These are phyloP conservation scores for Leccinum ochraceum DNA, from an alignment of 768 basidiomycete species.

Conservation along the genomic window DNA sequence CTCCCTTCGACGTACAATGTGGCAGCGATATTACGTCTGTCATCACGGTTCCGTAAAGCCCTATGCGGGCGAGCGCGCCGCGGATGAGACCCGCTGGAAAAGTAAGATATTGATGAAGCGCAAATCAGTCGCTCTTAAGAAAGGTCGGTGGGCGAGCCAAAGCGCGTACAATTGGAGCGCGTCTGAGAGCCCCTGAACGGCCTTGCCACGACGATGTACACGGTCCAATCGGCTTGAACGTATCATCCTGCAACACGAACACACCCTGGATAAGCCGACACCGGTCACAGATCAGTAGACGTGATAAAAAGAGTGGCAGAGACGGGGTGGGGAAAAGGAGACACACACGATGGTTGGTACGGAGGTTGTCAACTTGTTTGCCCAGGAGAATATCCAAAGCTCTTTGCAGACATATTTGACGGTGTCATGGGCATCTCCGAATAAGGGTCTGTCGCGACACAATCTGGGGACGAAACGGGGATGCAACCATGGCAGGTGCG, in stretches of 20 bases:
- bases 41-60: constrained; percentile 70
- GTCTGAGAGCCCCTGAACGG: constrained; percentile 68
- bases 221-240: constrained; percentile 75
- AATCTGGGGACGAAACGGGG: constrained; percentile 46
- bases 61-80: constrained; percentile 78
- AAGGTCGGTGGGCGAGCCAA: neutral
- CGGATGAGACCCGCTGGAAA: constrained; percentile 84
- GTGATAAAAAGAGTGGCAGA: neutral
- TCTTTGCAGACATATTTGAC: constrained; percentile 98
- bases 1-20: constrained; percentile 63
- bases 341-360: constrained; percentile 89
- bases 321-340: neutral
- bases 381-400: constrained; percentile 89
- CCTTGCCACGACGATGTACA: constrained; percentile 83
- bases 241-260: constrained; percentile 90
- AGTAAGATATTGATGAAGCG: constrained; percentile 66
- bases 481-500: constrained; percentile 29
- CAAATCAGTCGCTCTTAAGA: neutral
- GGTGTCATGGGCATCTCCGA: constrained; percentile 81
- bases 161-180: constrained; percentile 66
- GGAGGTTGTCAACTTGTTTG: constrained; percentile 93
- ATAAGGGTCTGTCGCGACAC: constrained; percentile 71
- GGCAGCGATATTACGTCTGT: constrained; percentile 82
- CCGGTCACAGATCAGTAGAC: neutral
- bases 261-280: constrained; percentile 62